Evolutionary conservation across 2,329 filamentous ascomycete genomes (phyloP), one percentile per base, ranked within the genome.

Genomic region (Cordyceps javanica): DNA sequence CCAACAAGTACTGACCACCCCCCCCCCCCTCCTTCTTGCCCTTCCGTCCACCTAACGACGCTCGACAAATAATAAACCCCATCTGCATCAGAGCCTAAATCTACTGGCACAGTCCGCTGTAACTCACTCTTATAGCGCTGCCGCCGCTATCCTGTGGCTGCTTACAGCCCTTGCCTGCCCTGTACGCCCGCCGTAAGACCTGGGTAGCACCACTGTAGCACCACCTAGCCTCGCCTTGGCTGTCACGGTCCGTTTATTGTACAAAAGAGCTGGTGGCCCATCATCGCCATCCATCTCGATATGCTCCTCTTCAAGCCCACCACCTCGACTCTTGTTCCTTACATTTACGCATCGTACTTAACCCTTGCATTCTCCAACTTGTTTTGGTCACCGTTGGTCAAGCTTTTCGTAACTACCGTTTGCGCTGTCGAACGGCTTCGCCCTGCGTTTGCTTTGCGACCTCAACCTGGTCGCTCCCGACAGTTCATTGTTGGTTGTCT

Each of bases 201-300:
- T 8, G 39, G 44, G 39, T 23, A 25, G 14, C 2, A 28, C 39
- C 38, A 28, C 14, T 11, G 23, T 45, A 26, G 23, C 6, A 45
- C 25, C 45, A 32, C 53, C 45, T 51, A 10, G 44, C 44, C 26
- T 48, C 34, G 41, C 25, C 32, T n/a, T 39, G 32, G 14, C 45
- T 46, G 23, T 5, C 26, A 14, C 42, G 11, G 32, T 30, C 23
- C 32, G 26, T 49, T 32, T 41, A 45, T 48, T 52, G 45, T 58
- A 58, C 55, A 58, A 58, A 58, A 58, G 55, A 58, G 59, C 55
- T 55, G 60, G 57, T 55, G 64, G 68, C 66, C 65, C 54, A 28
- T 48, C 42, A 46, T 55, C 42, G 32, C 32, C 42, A 23, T 48
- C 42, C 53, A 55, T 46, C 14, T 42, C 25, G 44, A 56, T 48